A percentile compares a stretch with the other conserved stretches of the same genome.
phyloP scores from a whole-genome alignment of 1,139 yeast genomes.

The Yamadazyma jaroonii region DNA sequence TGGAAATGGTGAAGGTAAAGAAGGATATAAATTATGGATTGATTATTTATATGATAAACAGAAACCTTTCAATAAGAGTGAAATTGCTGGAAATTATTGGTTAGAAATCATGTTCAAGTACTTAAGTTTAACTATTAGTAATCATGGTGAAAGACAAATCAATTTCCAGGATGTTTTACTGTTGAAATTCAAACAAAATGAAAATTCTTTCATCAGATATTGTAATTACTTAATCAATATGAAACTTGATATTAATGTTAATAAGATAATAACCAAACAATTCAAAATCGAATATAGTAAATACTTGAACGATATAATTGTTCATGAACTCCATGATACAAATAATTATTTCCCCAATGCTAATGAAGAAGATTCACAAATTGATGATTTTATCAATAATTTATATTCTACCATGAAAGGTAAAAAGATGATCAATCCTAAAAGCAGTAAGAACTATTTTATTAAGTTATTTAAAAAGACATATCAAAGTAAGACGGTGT shows the following conservation, averaged over 20 bases:
- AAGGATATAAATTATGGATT: constrained; percentile 24
- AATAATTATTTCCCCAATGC: constrained; percentile 34
- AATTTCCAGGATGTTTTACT: constrained; percentile 20
- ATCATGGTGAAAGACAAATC: constrained; percentile 20
- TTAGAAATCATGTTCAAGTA: constrained; percentile 29
- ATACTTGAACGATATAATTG: constrained; percentile 22
- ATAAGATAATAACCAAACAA: constrained; percentile 17
- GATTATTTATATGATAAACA: constrained; percentile 27
- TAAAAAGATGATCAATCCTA: constrained; percentile 12
- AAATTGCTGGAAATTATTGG: constrained; percentile 41
- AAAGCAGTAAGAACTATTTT: constrained; percentile 31
- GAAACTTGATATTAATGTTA: constrained; percentile 13
- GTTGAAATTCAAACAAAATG: constrained; percentile 26
- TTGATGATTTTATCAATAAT: constrained; percentile 31
- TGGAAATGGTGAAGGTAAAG: constrained; percentile 9
- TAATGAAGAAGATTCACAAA: constrained; percentile 15
- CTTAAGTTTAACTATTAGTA: constrained; percentile 23
- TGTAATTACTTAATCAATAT: constrained; percentile 29
- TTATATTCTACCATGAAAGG: constrained; percentile 26
- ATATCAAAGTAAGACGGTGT: constrained; percentile 37
- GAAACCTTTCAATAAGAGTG: constrained; percentile 30
- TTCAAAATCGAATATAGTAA: constrained; percentile 32
- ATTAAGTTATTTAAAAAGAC: constrained; percentile 31
- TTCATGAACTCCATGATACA: constrained; percentile 8
- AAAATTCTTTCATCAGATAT: constrained; percentile 25